These are phyloP conservation scores for Cyclocybe aegerita DNA, from an alignment of 768 basidiomycete genomes.

Conservation along the genomic window DNA sequence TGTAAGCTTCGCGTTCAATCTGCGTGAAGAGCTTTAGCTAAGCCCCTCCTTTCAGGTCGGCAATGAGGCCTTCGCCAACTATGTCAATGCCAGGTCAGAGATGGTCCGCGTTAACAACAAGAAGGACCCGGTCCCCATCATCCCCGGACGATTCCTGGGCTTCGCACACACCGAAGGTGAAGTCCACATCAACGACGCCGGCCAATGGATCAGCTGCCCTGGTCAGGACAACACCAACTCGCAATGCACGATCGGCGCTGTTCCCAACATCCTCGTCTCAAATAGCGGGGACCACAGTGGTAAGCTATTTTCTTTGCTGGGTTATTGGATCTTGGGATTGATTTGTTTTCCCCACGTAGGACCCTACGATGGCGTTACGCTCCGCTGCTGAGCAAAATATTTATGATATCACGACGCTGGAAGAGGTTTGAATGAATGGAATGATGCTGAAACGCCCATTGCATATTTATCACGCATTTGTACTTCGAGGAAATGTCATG, in stretches of 20 bases:
- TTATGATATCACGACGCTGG: too few relatives aligned
- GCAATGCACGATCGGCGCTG: conserved; percentile 51
- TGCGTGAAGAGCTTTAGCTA: background rate
- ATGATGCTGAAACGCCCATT: too few relatives aligned
- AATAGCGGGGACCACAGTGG: conserved; percentile 47
- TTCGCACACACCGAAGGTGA: conserved; percentile 53
- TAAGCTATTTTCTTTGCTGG: background rate
- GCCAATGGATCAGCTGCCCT: conserved; percentile 30
- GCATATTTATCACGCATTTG: background rate
- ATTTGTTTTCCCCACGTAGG: conserved; percentile 1
- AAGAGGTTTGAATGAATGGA: too few relatives aligned
- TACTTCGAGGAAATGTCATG: background rate
- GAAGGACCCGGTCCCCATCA: conserved; percentile 36
- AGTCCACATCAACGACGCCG: conserved; percentile 45
- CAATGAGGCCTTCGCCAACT: conserved; percentile 58
- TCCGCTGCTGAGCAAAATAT: conserved; percentile 9
- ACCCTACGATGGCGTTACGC: conserved; percentile 14
- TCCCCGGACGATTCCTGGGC: conserved; percentile 38
- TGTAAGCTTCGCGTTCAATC: conserved; percentile 21
- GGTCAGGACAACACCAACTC: conserved; percentile 52
- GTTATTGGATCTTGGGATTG: background rate
- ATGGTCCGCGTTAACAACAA: conserved; percentile 62
- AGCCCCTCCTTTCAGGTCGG: conserved; percentile 33
- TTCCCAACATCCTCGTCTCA: conserved; percentile 52
- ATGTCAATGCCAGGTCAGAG: conserved; percentile 46